phyloP scores from a whole-genome alignment of 2,329 filamentous ascomycete genomes.

The Epichloe coenophiala region DNA sequence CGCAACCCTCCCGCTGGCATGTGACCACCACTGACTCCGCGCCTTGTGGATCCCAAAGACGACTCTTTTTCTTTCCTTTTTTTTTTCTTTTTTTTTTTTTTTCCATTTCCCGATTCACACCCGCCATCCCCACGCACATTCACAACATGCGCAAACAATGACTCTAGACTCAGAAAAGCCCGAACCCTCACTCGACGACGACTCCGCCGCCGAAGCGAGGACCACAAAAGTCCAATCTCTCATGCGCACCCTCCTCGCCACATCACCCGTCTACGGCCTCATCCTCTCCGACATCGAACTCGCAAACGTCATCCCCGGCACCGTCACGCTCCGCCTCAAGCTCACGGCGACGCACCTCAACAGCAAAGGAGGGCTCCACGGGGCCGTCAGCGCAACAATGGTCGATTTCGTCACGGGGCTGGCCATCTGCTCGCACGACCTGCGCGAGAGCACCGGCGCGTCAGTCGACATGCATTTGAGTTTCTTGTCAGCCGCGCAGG shows the following conservation, averaged over 20 bases:
- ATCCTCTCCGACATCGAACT: slow-evolving; percentile 29
- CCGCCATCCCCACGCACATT: too few relatives aligned
- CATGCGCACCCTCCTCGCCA: slow-evolving; percentile 24
- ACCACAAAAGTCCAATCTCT: slow-evolving; percentile 18
- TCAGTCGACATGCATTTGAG: slow-evolving; percentile 63
- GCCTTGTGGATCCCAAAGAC: too few relatives aligned
- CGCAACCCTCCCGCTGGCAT: too few relatives aligned
- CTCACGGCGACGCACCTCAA: slow-evolving; percentile 49
- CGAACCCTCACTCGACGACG: not conserved
- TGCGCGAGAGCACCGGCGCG: slow-evolving; percentile 50
- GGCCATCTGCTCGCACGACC: slow-evolving; percentile 53
- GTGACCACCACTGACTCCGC: too few relatives aligned
- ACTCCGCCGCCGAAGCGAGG: not conserved
- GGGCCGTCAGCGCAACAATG: slow-evolving; percentile 56
- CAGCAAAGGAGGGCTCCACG: slow-evolving; percentile 53
- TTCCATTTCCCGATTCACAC: too few relatives aligned
- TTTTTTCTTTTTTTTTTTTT: too few relatives aligned
- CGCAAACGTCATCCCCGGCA: slow-evolving; percentile 29
- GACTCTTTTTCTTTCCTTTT: too few relatives aligned
- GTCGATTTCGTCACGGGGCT: slow-evolving; percentile 63
- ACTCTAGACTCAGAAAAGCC: not conserved
- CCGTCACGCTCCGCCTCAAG: slow-evolving; percentile 32
- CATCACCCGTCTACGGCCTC: slow-evolving; percentile 38
- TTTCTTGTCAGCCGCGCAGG: slow-evolving; percentile 49
- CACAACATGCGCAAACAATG: not conserved